These are phyloP conservation scores for Elongisporangium undulatum DNA, from an alignment of 352 stramenopile species.

Conservation along the genomic window DNA sequence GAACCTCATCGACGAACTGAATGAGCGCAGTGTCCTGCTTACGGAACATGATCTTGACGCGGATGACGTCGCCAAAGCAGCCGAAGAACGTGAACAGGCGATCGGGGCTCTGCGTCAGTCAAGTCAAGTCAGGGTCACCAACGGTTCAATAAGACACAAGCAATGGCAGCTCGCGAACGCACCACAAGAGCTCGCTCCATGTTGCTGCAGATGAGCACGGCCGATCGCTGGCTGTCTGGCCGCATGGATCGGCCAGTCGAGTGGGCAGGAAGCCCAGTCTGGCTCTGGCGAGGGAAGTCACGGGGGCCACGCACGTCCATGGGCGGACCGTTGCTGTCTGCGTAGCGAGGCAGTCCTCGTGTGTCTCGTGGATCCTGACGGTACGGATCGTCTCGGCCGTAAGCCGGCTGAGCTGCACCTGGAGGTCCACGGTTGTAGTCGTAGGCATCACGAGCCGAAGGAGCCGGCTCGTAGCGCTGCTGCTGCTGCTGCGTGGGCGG, in stretches of 20 bases:
- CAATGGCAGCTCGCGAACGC: constrained; percentile 11
- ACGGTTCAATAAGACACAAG: neutral
- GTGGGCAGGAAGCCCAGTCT: constrained; percentile 36
- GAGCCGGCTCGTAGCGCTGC: neutral
- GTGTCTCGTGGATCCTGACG: constrained; percentile 10
- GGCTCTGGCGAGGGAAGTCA: constrained; percentile 16
- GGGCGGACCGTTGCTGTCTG: constrained; percentile 12
- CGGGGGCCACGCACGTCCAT: constrained; percentile 16
- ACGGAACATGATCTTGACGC: constrained; percentile 86
- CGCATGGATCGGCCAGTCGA: constrained; percentile 57
- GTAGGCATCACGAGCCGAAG: constrained; percentile 10
- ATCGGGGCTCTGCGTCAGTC: constrained; percentile 39
- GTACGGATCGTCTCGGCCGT: constrained; percentile 20
- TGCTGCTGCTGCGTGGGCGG: constrained; percentile 7
- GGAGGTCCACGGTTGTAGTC: constrained; percentile 9
- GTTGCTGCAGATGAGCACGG: constrained; percentile 81
- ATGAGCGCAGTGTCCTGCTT: constrained; percentile 81
- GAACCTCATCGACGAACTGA: constrained; percentile 70
- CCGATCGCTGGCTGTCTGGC: constrained; percentile 48
- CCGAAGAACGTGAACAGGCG: constrained; percentile 81
- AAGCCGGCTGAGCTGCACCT: constrained; percentile 4
- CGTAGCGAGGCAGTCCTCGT: constrained; percentile 15
- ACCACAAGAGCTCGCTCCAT: constrained; percentile 66
- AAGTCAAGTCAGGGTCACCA: neutral
- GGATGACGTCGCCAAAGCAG: constrained; percentile 79